Base-by-base conservation (phyloP, 306 rosid genomes). In the Prunus campanulata region DNA sequence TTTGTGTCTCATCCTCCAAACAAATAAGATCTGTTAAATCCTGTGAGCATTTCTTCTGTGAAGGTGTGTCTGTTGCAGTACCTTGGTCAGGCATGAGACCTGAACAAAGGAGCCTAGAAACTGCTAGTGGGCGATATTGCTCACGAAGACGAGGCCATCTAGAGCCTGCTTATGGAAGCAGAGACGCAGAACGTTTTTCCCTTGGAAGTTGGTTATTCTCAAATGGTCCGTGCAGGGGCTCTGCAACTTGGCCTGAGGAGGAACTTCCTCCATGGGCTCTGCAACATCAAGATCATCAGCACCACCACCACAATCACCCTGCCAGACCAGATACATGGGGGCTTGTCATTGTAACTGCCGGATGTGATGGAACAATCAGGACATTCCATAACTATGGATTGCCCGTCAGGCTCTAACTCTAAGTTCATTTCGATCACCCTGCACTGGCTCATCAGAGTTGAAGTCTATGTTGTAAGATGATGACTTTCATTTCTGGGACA, bases 231-330 rank as follows among this genome's bases (percentile, higher is more conserved):
- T 83, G 88, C 84, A 83, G 86, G 22, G 86, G 91, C 5, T 85
- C 97, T 3, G 84, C 82, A 72, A 95, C 97, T 29, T 92, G 97
- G 98, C 98, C 97, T 0, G 96, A 90, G 69, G 98, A 95, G 89
- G 88, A 89, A 76, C 97, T 92, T 69, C 92, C 97, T 4, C 55
- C 51, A 2, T 87, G 90, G 82, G 87, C 81, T 66, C 66, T 76
- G 55, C 85, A 54, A 71, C 51, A 64, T 29, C 51, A 48, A 39
- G 49, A n/a, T 50, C 49, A 20, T 62, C 75, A 80, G 10, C 75
- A 67, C 61, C 30, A 69, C 66, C 32, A 69, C 68, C 72, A 61
- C n/a, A 59, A 62, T 49, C 82, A 66, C 25, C 65, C 15, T 8
- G 20, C 71, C 35, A 66, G 65, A 32, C 82, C 95, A 19, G 93